phyloP scores from a whole-genome alignment of 441 rosid species.

The Sinapis alba region DNA sequence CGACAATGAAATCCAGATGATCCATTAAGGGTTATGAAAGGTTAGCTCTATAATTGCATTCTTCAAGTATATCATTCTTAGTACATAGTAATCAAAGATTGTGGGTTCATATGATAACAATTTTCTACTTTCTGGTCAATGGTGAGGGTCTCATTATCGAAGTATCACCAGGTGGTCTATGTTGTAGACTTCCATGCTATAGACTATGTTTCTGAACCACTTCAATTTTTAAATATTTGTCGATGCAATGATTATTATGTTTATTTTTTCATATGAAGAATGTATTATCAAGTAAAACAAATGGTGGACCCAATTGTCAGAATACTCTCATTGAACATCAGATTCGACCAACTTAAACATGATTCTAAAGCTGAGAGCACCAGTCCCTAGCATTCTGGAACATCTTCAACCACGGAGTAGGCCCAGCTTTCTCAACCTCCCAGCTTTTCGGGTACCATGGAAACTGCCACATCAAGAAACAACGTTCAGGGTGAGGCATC shows the following conservation, averaged over 20 bases:
- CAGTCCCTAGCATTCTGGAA: slow-evolving; percentile 91
- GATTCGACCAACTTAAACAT: not conserved
- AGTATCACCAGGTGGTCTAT: not conserved
- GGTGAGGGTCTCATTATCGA: not conserved
- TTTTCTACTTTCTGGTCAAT: not conserved
- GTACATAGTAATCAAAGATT: not conserved
- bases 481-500: slow-evolving; percentile 99
- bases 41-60: slow-evolving; percentile 1
- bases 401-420: slow-evolving; percentile 86
- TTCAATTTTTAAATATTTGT: not conserved
- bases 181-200: not conserved
- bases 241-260: not conserved
- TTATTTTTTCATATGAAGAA: not conserved
- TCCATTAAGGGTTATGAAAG: slow-evolving; percentile 14
- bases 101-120: not conserved
- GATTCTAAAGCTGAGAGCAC: slow-evolving; percentile 53
- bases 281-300: not conserved
- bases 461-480: slow-evolving; percentile 98
- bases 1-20: slow-evolving; percentile 57
- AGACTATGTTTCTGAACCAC: not conserved
- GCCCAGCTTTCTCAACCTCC: slow-evolving; percentile 69
- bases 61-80: not conserved
- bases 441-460: slow-evolving; percentile 93
- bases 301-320: not conserved
- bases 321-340: not conserved